Evolutionary conservation across 495 filamentous ascomycete species (phyloP).

Genomic region (Glonium stellatum): DNA sequence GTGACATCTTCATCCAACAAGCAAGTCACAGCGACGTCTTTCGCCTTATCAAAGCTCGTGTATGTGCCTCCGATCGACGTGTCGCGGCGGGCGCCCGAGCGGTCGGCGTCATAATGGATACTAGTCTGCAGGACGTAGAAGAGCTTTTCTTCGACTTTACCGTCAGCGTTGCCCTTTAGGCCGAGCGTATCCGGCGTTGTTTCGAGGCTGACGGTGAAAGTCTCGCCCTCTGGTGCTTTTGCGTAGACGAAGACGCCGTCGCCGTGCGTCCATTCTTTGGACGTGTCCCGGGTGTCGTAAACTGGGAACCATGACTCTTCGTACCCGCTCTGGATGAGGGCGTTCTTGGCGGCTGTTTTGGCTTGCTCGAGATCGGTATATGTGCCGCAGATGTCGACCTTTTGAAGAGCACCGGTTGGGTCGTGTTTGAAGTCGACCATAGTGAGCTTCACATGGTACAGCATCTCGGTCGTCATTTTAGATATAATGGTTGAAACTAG

Average conservation of each 20-base stretch:
- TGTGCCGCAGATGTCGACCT: constrained; percentile 7
- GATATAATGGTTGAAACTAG: too few species aligned
- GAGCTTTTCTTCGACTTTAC: constrained; percentile 11
- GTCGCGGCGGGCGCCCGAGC: constrained; percentile 9
- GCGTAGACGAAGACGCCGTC: constrained; percentile 9
- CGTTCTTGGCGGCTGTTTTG: constrained; percentile 8
- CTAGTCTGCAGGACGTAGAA: constrained; percentile 20
- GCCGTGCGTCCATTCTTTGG: constrained; percentile 16
- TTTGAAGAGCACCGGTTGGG: background rate
- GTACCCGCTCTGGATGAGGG: constrained; percentile 7
- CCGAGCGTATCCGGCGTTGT: constrained; percentile 9
- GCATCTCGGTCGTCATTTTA: too few species aligned
- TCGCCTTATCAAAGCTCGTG: constrained; percentile 2
- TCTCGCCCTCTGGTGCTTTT: too few species aligned
- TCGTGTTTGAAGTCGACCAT: too few species aligned
- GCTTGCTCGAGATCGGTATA: constrained; percentile 9
- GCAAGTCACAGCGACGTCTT: background rate
- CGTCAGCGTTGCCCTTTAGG: constrained; percentile 6
- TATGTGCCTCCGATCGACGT: constrained; percentile 8
- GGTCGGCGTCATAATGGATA: constrained; percentile 17
- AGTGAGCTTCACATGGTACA: too few species aligned
- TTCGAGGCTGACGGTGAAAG: too few species aligned
- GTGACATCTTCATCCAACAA: constrained; percentile 12
- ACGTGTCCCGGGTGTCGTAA: too few species aligned
- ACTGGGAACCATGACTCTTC: too few species aligned